Evolutionary conservation across 371 early-diverging fungal genomes (phyloP), one percentile per base, ranked within the genome.

Genomic region (Mortierella sp.): DNA sequence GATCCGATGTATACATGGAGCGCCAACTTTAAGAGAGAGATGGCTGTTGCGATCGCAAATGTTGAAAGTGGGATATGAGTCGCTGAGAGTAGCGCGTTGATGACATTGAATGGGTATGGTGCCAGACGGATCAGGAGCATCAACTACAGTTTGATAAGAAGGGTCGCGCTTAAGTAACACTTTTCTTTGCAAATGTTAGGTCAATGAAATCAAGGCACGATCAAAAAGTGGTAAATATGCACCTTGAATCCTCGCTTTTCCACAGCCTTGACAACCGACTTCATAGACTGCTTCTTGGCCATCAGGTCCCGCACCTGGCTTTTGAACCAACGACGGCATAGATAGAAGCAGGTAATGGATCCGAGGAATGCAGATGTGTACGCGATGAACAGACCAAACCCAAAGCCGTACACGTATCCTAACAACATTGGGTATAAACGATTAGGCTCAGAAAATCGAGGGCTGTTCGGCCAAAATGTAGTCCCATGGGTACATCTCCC

Each of bases 1-100:
- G 92, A 88, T 43, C 94, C 94, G 45, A 94, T 85, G 63, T 91
- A 92, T 16, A 92, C 83, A 67, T 92, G 91, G 0, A 90, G 71
- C 3, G 84, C 81, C 52, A 89, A 80, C 65, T 92, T 94, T 26
- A 81, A 63, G 16, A 91, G 74, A 13, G 92, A 82, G 30, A 92
- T 48, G 5, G 88, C 86, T 31, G 93, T 92, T 12, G 90, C 92
- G 23, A 86, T 42, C n/a, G 82, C 53, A 71, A 82, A 94, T 7
- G 82, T 72, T 18, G 47, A 42, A 38, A 90, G 67, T 16, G 89
- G 68, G 26, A 94, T 83, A 34, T 86, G 68, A 1, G 92, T 90
- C 5, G 87, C 82, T 24, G 90, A 83, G 54, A 92, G 84, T 1
- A 91, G 67, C 0, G 89, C 85, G 58, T 91, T 91, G 76, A 90